These are phyloP conservation scores for Spinellus fusiger DNA, from an alignment of 192 early-diverging fungal species.

Conservation along the genomic window DNA sequence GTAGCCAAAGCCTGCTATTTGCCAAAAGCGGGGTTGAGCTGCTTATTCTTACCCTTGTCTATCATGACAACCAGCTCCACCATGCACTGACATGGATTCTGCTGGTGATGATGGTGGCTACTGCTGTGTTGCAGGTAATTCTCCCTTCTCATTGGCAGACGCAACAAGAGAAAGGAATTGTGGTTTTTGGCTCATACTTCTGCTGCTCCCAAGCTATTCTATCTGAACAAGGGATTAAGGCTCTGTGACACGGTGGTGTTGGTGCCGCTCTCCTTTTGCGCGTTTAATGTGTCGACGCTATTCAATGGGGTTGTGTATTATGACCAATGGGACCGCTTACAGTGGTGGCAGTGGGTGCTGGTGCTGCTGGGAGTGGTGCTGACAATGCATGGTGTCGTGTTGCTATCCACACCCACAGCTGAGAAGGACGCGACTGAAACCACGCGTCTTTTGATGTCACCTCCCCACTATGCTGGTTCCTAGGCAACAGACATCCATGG, in stretches of 20 bases:
- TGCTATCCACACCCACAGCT: slow-evolving; percentile 38
- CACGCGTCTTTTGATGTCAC: neutral
- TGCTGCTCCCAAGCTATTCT: slow-evolving; percentile 51
- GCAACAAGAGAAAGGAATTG: too few relatives aligned
- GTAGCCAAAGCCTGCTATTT: slow-evolving; percentile 68
- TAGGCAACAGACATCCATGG: too few relatives aligned
- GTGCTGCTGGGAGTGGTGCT: slow-evolving; percentile 61
- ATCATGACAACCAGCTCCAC: slow-evolving; percentile 61
- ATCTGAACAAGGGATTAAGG: slow-evolving; percentile 66
- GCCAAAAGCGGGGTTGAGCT: slow-evolving; percentile 76
- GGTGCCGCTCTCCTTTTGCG: slow-evolving; percentile 69
- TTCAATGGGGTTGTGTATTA: slow-evolving; percentile 77
- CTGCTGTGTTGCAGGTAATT: slow-evolving; percentile 46
- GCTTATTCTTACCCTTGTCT: slow-evolving; percentile 49
- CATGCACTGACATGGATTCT: slow-evolving; percentile 64
- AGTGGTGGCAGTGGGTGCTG: slow-evolving; percentile 53
- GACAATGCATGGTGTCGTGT: slow-evolving; percentile 56
- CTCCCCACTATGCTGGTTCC: too few relatives aligned
- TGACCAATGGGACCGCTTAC: slow-evolving; percentile 58
- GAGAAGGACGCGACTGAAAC: neutral
- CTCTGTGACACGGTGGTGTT: slow-evolving; percentile 71
- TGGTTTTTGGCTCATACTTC: too few relatives aligned
- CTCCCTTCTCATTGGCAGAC: too few relatives aligned
- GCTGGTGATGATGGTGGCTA: slow-evolving; percentile 46
- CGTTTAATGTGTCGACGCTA: slow-evolving; percentile 66